Percentiles rank a stretch among this genome's conserved stretches.
These are phyloP conservation scores for Bonia amplexicaulis DNA, from an alignment of 176 grass and related monocot genomes.

Conservation along the genomic window DNA sequence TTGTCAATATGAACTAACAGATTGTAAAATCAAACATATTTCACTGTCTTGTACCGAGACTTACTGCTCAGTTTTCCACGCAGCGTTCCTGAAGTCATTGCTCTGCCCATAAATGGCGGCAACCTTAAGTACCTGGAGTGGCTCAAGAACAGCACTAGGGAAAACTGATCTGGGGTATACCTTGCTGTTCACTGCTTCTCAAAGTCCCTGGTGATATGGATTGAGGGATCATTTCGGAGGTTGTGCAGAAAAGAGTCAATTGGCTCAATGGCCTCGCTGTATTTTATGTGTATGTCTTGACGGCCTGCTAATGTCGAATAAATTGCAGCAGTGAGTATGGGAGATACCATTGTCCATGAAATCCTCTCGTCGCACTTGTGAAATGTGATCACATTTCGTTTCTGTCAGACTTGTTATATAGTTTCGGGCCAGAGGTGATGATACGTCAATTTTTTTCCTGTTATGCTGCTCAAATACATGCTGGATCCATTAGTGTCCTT, in stretches of 20 bases:
- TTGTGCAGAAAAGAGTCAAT: neutral
- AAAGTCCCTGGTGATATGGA: neutral
- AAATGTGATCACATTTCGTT: neutral
- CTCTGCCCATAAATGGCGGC: conserved; percentile 76
- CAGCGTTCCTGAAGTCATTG: conserved; percentile 88
- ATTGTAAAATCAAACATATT: neutral
- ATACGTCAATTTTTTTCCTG: neutral
- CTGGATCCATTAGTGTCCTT: neutral
- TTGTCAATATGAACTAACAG: neutral
- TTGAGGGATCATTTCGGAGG: neutral
- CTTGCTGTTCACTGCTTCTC: neutral
- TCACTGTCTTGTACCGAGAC: neutral
- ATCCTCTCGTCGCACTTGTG: neutral
- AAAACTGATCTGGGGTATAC: conserved; percentile 23
- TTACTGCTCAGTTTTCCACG: neutral
- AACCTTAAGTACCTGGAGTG: conserved; percentile 86
- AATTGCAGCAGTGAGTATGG: neutral
- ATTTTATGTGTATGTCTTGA: neutral
- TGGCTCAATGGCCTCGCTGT: neutral
- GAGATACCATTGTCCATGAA: neutral
- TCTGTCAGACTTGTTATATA: neutral
- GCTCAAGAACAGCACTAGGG: conserved; percentile 79
- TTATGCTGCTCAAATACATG: neutral
- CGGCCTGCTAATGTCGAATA: neutral
- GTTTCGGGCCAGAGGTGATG: neutral